Conservation (phyloP, 2,329 filamentous ascomycete genomes). For the Eutypella sp. region DNA sequence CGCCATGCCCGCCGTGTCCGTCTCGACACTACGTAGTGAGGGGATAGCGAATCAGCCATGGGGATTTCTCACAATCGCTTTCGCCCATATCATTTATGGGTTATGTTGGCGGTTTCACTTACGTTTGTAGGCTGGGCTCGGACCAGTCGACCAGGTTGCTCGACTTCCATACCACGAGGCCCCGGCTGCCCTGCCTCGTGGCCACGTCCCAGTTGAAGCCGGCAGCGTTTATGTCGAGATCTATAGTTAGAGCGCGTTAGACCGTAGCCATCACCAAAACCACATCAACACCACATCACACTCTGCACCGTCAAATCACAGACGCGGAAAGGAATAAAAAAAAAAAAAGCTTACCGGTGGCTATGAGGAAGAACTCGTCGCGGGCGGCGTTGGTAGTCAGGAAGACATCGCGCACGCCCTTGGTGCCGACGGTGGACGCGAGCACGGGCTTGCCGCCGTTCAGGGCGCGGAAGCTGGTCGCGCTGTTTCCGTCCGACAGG, state of each 20-base stretch:
- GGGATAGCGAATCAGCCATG: no score
- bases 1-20: constrained; percentile 30
- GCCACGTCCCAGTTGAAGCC: constrained; percentile 33
- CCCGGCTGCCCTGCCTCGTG: constrained; percentile 29
- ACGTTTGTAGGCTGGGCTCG: constrained; percentile 16
- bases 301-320: no score
- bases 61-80: background rate
- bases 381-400: constrained; percentile 28
- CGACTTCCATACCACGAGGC: constrained; percentile 33
- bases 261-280: background rate
- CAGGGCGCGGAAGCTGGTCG: constrained; percentile 27
- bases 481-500: constrained; percentile 27
- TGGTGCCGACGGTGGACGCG: constrained; percentile 28
- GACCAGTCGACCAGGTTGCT: constrained; percentile 32
- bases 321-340: background rate
- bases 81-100: no score
- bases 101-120: background rate
- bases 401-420: constrained; percentile 30
- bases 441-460: constrained; percentile 28
- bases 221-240: constrained; percentile 29
- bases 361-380: constrained; percentile 30
- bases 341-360: constrained; percentile 23
- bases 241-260: constrained; percentile 13
- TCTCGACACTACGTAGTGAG: constrained; percentile 24
- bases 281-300: no score